Evolutionary conservation across 106 monocot species (phyloP), one percentile per base, ranked within the genome.

Genomic region (Allium cepa): DNA sequence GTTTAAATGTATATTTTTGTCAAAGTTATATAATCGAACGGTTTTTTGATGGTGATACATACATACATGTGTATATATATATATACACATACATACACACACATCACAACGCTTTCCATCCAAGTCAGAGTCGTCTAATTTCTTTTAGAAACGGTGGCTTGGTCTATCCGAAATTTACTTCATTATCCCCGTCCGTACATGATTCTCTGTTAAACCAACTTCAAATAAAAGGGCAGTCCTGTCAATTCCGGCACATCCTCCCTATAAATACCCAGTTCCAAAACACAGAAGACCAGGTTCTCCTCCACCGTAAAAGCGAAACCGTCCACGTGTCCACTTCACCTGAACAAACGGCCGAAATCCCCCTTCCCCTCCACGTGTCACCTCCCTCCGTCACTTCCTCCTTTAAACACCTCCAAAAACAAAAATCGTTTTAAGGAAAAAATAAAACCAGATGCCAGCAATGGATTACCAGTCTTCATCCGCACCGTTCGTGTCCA

Each of bases 401-500:
- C 52, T 53, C 52, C 52, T 22, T 22, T 22, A 22, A 22, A 22
- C 22, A 22, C 22, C 22, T 22, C 22, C 22, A 22, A 22, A 22
- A 53, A 53, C 52, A 13, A 53, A 53, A 53, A 9, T 22, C 22
- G 0, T 22, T 13, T 1, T 53, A 53, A 13, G 52, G 9, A 53
- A 62, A 13, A 28, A 62, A 28, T 66, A 49, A 11, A 11, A 45
- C 7, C 49, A 56, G 22, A 56, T 56, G 79, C 83, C 79, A 27
- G 73, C 79, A 13, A 76, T 75, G 79, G 83, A 79, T 46, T 84
- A 76, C 76, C 79, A 79, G 59, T 59, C 73, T 14, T 77, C 76
- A 2, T 84, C 79, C 9, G 62, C 26, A 5, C 76, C 83, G 12
- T 80, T 84, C 70, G 73, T 71, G 17, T 71, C 87, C 11, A 51